Evolutionary conservation across 2,329 filamentous ascomycete species (phyloP).

Genomic region (Aspergillus glaucus): DNA sequence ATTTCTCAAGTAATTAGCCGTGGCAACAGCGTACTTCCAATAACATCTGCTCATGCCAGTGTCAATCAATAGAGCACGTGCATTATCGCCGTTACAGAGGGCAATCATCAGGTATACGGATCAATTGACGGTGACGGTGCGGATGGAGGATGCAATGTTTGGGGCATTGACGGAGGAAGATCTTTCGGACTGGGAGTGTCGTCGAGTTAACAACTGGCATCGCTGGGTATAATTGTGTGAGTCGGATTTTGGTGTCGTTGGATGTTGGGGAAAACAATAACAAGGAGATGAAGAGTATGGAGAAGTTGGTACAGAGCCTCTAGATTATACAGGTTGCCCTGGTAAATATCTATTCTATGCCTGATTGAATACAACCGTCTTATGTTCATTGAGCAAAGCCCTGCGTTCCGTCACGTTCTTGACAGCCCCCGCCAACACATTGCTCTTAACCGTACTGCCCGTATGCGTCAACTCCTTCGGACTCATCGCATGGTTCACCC

Average conservation of each 20-base stretch:
- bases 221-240: conserved; percentile 84
- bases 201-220: conserved; percentile 82
- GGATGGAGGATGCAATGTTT: conserved; percentile 64
- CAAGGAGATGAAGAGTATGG: conserved; percentile 58
- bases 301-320: too few species aligned
- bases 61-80: too few species aligned
- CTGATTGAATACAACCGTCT: conserved; percentile 70
- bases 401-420: conserved; percentile 76
- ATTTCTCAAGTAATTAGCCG: too few species aligned
- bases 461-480: conserved; percentile 71
- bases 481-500: conserved; percentile 73
- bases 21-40: too few species aligned
- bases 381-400: conserved; percentile 70
- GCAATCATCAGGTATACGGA: conserved; percentile 68
- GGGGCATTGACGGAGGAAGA: conserved; percentile 48
- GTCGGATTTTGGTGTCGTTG: conserved; percentile 74
- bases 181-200: conserved; percentile 66
- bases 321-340: too few species aligned
- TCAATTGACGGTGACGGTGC: conserved; percentile 71
- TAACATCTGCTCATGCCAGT: too few species aligned
- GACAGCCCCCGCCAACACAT: conserved; percentile 72
- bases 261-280: conserved; percentile 52
- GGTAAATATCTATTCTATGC: not conserved
- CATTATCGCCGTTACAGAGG: conserved; percentile 56
- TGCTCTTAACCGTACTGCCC: conserved; percentile 77